A percentile compares a stretch with the other conserved stretches of the same genome.
Evolutionary conservation across 1,139 yeast species (phyloP).

Genomic region (Taphrina sp.): DNA sequence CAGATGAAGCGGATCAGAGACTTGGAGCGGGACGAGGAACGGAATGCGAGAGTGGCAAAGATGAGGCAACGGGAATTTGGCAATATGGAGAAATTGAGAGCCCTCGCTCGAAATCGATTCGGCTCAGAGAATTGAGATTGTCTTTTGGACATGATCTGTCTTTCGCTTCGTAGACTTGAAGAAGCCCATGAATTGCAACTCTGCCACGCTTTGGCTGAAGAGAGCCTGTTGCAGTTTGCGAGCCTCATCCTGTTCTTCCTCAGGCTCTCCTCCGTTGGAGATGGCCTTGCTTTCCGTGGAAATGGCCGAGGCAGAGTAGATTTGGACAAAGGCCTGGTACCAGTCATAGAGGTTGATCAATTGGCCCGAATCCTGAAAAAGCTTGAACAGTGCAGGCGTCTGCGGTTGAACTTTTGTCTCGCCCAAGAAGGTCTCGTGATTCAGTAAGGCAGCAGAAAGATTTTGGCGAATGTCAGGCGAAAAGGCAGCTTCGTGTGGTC

Average conservation of each 20-base stretch:
- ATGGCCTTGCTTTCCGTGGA: slow-evolving; percentile 2
- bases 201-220: slow-evolving; percentile 33
- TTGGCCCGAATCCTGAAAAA: slow-evolving; percentile 34
- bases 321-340: slow-evolving; percentile 32
- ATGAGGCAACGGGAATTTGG: not conserved
- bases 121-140: slow-evolving; percentile 5
- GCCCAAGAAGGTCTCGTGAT: slow-evolving; percentile 15
- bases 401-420: slow-evolving; percentile 22
- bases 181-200: slow-evolving; percentile 34
- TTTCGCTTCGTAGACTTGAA: slow-evolving; percentile 34
- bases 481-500: slow-evolving; percentile 12
- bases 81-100: not conserved
- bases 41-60: not conserved
- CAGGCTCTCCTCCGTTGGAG: not conserved
- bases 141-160: slow-evolving; percentile 36
- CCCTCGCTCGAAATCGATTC: not conserved
- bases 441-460: slow-evolving; percentile 16
- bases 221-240: slow-evolving; percentile 23
- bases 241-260: slow-evolving; percentile 10
- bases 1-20: not conserved
- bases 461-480: slow-evolving; percentile 11
- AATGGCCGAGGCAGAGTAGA: not conserved
- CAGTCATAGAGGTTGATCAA: slow-evolving; percentile 35
- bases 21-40: not conserved
- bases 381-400: slow-evolving; percentile 27